Evolutionary conservation across 805 yeast species (phyloP), one percentile per base, ranked within the genome.

Genomic region (Yamadazyma scolyti): DNA sequence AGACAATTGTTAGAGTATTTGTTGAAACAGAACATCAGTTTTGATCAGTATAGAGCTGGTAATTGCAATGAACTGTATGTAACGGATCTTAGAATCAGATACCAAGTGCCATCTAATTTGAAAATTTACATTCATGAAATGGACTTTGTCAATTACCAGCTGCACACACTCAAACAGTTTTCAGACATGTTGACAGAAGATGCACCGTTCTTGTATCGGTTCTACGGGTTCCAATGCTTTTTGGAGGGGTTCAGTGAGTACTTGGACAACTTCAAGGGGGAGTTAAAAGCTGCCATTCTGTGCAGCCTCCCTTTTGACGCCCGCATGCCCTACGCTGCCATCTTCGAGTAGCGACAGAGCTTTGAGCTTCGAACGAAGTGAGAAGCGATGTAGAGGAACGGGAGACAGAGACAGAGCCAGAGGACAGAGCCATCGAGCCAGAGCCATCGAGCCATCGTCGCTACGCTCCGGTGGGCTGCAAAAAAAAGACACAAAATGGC

Each of bases 101-200:
- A 24, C 23, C 33, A 37, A 4, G 18, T 43, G 7, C 23, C 28
- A 7, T 9, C 14, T 2, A 19, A 26, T 17, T 31, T 20, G 7
- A 11, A 16, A 8, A 24, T 34, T 3, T 19, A 16, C 17, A 36
- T 44, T n/a, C 42, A 39, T 20, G 40, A 28, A 10, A 27, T 36
- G 23, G 48, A 44, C 23, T 44, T 37, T 18, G 17, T 33, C 3
- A 37, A 39, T 17, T 44, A 32, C 25, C 34, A 31, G 25, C 46
- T 41, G 46, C 31, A 30, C 6, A 14, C 18, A 2, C 25, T 40
- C 4, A n/a, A 6, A 5, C 15, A 16, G 11, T 9, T 36, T 6
- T 15, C 29, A 5, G 25, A 6, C 4, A 10, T 16, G 2, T 10
- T 28, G 5, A 27, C n/a, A 10, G 30, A 17, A 20, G 18, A 15